Evolutionary conservation across 129 eudicot genomes (phyloP), one percentile per base, ranked within the genome.

Genomic region (Tanacetum coccineum): DNA sequence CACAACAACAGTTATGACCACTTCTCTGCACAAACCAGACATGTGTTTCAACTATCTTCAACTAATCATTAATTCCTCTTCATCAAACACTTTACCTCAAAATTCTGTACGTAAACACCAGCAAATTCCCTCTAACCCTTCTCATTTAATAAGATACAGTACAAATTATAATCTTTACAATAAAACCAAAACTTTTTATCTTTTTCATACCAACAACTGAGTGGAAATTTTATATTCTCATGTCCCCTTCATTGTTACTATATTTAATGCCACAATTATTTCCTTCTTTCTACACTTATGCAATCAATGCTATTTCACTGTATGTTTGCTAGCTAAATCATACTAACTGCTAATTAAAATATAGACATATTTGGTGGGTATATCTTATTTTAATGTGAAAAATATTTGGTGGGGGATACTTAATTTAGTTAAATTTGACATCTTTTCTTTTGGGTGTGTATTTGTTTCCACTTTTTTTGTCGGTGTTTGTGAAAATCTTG

Each of bases 401-500:
- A 45, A 42, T 0, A 36, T 11, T 65, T 65, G 42, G 64, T 74
- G 72, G 59, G 66, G 45, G 46, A 17, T 56, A 46, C 78, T 64
- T 56, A 56, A 66, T 40, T 45, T 73, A 15, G 65, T n/a, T 64
- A 25, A 52, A 36, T 13, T 63, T 53, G 5, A 21, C 36, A 53
- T 51, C 17, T 51, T 64, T 47, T 39, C 50, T 19, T 53, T 52
- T 14, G 72, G 48, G 61, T 51, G 14, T 67, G 25, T 30, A 12
- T 67, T 59, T 51, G 30, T 30, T 67, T 32, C 62, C 51, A 52
- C 52, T 51, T 40, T 55, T n/a, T 68, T 39, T 73, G 77, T 73
- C 77, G 77, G 77, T 73, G 71, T 53, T 56, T 21, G 44, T 64
- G 21, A 39, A 44, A 73, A 53, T 49, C 10, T 22, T 72, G 19